These are phyloP conservation scores for Botryotinia globosa DNA, from an alignment of 2,329 filamentous ascomycete species.

Conservation along the genomic window DNA sequence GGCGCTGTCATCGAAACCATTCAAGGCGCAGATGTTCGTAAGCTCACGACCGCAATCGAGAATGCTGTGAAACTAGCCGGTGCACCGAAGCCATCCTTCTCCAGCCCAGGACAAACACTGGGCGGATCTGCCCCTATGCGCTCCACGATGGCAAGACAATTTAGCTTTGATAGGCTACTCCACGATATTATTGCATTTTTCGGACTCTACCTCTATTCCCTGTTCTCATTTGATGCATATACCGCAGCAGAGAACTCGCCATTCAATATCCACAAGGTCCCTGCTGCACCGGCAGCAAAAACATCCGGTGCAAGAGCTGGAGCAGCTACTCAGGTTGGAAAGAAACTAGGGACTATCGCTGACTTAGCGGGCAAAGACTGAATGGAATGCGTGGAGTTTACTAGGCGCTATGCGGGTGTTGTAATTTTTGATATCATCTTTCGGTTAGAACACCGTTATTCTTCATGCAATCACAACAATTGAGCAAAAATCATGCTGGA, in stretches of 20 bases:
- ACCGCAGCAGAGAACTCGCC: constrained; percentile 57
- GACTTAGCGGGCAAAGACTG: constrained; percentile 27
- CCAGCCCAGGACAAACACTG: constrained; percentile 55
- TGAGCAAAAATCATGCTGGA: neutral
- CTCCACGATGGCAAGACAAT: constrained; percentile 8
- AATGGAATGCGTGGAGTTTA: constrained; percentile 5
- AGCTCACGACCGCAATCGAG: constrained; percentile 72
- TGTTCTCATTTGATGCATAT: constrained; percentile 65
- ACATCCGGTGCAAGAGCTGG: constrained; percentile 31
- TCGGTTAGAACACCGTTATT: neutral
- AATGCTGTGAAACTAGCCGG: constrained; percentile 58
- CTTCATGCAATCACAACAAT: neutral
- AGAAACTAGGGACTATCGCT: constrained; percentile 39
- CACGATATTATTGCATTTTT: constrained; percentile 45
- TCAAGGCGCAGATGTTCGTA: constrained; percentile 74
- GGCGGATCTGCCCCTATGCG: constrained; percentile 42
- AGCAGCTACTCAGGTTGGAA: constrained; percentile 33
- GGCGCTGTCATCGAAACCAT: constrained; percentile 72
- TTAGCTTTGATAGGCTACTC: constrained; percentile 18
- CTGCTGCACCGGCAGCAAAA: constrained; percentile 26
- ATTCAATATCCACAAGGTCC: constrained; percentile 51
- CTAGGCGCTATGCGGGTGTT: neutral
- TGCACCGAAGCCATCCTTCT: constrained; percentile 49
- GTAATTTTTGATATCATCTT: neutral
- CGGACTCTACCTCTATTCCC: constrained; percentile 58